Evolutionary conservation across 202 grass and related monocot genomes (phyloP).

Genomic region (Sporobolus alterniflorus): DNA sequence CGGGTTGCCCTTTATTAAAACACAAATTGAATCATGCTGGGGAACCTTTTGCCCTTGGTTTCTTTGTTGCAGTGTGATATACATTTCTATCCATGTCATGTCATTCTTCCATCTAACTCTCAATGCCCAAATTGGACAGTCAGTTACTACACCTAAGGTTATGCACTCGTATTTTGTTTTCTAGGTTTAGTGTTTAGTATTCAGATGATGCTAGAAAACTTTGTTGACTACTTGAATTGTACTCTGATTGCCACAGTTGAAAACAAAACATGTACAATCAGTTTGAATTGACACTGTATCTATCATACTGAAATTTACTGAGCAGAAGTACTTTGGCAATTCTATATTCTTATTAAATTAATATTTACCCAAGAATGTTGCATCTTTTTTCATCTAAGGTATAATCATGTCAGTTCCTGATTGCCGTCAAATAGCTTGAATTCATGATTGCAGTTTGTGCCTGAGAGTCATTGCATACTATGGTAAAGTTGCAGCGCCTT

Average conservation of each 20-base stretch:
- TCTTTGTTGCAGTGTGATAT: neutral
- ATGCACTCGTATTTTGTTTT: neutral
- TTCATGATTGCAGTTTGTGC: neutral
- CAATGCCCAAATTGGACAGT: neutral
- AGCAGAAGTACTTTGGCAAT: too few relatives aligned
- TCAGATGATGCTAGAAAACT: slow-evolving; percentile 30
- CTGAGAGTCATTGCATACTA: neutral
- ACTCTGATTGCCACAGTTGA: neutral
- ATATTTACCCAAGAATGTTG: neutral
- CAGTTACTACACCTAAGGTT: neutral
- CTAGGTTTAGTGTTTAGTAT: neutral
- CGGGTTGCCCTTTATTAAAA: too few relatives aligned
- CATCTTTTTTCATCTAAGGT: neutral
- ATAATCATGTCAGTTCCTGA: neutral
- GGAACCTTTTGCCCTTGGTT: neutral
- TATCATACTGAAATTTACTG: neutral
- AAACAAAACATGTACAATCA: neutral
- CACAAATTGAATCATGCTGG: neutral
- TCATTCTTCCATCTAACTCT: neutral
- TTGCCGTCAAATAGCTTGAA: neutral
- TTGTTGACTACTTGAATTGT: neutral
- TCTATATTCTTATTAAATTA: too few relatives aligned
- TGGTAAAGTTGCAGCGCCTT: neutral
- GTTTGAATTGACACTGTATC: slow-evolving; percentile 6
- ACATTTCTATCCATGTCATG: neutral